These are phyloP conservation scores for Boletus speciosus DNA, from an alignment of 768 basidiomycete genomes.

Conservation along the genomic window DNA sequence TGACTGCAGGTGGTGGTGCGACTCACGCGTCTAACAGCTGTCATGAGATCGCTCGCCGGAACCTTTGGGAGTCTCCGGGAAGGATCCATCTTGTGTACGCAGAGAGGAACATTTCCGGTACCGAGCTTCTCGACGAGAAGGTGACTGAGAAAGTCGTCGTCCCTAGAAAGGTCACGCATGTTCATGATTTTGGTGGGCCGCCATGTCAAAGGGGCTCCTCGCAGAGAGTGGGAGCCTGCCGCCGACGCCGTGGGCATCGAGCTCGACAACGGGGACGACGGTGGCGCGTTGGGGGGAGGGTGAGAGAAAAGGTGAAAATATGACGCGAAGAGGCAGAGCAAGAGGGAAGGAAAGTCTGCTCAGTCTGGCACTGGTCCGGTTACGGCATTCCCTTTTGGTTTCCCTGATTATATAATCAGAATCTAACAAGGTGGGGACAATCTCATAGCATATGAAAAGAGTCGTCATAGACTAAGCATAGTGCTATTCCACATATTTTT, in stretches of 20 bases:
- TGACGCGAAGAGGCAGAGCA: conserved; percentile 33
- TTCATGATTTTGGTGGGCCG: conserved; percentile 87
- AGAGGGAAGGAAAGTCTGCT: conserved; percentile 23
- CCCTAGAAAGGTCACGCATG: conserved; percentile 83
- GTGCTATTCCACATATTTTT: background rate
- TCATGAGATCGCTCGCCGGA: conserved; percentile 61
- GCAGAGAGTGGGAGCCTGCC: conserved; percentile 22
- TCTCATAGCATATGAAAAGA: conserved; percentile 4
- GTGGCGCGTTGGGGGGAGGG: conserved; percentile 14
- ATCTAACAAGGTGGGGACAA: background rate
- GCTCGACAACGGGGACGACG: conserved; percentile 24
- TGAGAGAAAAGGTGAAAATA: conserved; percentile 17
- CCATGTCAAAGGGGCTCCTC: conserved; percentile 48
- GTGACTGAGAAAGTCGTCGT: conserved; percentile 89
- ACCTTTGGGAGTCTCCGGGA: conserved; percentile 75
- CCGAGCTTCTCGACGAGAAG: conserved; percentile 87
- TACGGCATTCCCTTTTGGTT: conserved; percentile 24
- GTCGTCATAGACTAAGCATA: background rate
- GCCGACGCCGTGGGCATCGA: conserved; percentile 33
- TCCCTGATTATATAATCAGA: conserved; percentile 21
- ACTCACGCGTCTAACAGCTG: conserved; percentile 74
- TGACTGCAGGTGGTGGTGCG: conserved; percentile 18
- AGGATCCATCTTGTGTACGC: conserved; percentile 89
- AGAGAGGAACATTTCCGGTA: conserved; percentile 72
- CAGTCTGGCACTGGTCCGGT: conserved; percentile 27